A percentile compares a stretch with the other conserved stretches of the same genome.
phyloP scores from a whole-genome alignment of 495 filamentous ascomycete species.

The Hypomontagnella submonticulosa region DNA sequence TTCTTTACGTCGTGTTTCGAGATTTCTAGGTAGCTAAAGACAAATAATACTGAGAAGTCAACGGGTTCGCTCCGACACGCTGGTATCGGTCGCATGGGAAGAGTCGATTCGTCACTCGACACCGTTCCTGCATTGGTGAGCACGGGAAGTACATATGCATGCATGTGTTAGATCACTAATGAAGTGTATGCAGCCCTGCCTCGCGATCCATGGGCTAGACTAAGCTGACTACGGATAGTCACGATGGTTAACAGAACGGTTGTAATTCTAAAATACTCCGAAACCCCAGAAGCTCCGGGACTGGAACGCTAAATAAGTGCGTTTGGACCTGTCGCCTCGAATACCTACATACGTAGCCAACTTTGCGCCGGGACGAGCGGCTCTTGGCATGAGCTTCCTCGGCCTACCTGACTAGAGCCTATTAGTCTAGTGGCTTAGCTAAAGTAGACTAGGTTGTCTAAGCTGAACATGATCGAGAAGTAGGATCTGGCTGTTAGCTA shows the following conservation, averaged over 20 bases:
- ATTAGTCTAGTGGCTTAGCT: conserved; percentile 8
- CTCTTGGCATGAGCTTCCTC: conserved; percentile 10
- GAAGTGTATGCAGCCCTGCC: conserved; percentile 29
- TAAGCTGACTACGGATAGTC: conserved; percentile 29
- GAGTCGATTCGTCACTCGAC: conserved; percentile 27
- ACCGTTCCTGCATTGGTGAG: conserved; percentile 23
- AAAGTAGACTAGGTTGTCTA: conserved; percentile 7
- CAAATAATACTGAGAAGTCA: conserved; percentile 20
- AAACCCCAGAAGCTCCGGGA: conserved; percentile 38
- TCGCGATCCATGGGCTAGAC: conserved; percentile 10
- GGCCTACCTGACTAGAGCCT: conserved; percentile 6
- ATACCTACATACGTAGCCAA: not conserved
- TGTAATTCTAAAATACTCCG: conserved; percentile 42
- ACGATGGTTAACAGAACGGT: conserved; percentile 33
- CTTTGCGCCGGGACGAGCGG: not conserved
- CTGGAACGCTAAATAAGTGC: conserved; percentile 30
- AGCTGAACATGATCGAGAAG: conserved; percentile 15
- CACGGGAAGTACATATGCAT: conserved; percentile 5
- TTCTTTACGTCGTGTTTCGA: conserved; percentile 36
- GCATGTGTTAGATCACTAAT: conserved; percentile 8
- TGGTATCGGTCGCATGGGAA: conserved; percentile 30
- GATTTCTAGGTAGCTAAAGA: conserved; percentile 35
- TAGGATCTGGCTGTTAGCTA: too few relatives aligned
- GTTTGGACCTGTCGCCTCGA: conserved; percentile 13
- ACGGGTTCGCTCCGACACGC: conserved; percentile 19